Conservation (phyloP, 2,329 filamentous ascomycete species). For the Colletotrichum orbiculare region DNA sequence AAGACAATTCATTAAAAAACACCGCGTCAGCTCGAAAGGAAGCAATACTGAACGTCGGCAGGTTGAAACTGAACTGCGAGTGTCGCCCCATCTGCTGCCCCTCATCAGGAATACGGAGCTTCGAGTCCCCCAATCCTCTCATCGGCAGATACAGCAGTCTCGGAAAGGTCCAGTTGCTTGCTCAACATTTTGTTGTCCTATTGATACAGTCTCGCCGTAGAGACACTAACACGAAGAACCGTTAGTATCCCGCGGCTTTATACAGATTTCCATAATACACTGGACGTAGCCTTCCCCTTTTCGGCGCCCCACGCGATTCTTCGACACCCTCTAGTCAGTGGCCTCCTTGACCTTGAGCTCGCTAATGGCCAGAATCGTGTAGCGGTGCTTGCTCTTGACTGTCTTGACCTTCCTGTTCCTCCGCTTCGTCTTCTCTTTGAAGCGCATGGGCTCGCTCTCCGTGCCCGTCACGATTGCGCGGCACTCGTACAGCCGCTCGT, state of each 20-base stretch:
- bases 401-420: constrained; percentile 78
- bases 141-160: too few species aligned
- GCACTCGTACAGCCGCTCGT: constrained; percentile 86
- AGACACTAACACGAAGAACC: constrained; percentile 17
- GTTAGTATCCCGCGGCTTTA: constrained; percentile 8
- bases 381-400: constrained; percentile 90
- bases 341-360: constrained; percentile 74
- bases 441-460: constrained; percentile 81
- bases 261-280: constrained; percentile 28
- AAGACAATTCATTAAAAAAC: too few species aligned
- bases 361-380: constrained; percentile 86
- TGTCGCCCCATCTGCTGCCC: too few species aligned
- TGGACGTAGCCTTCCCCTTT: background rate
- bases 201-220: constrained; percentile 29
- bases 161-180: too few species aligned
- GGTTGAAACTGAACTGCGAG: too few species aligned
- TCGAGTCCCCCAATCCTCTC: too few species aligned
- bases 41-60: too few species aligned
- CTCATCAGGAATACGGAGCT: too few species aligned
- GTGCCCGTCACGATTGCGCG: constrained; percentile 85
- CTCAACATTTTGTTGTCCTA: constrained; percentile 22
- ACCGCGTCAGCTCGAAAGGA: too few species aligned
- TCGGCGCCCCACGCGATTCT: constrained; percentile 13
- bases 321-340: constrained; percentile 51
- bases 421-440: constrained; percentile 85